Conservation (phyloP, 2,329 filamentous ascomycete species). For the Colletotrichum ledebouriae region DNA sequence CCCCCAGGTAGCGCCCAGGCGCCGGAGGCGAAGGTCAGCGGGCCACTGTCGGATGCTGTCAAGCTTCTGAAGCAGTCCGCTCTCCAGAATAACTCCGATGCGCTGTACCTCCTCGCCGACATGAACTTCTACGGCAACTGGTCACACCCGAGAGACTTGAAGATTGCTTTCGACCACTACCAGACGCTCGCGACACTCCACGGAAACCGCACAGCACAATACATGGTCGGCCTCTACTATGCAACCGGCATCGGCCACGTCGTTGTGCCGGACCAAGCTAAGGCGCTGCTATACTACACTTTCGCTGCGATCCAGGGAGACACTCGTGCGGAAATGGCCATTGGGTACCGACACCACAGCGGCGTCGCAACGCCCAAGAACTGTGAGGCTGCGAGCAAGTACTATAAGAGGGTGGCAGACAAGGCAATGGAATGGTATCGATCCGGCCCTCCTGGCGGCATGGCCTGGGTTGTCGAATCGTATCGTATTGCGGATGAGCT, state of each 20-base stretch:
- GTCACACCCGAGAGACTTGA: conserved; percentile 85
- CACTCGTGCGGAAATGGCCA: conserved; percentile 90
- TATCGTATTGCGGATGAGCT: conserved; percentile 91
- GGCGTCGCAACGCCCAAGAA: conserved; percentile 89
- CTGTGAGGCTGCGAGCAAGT: conserved; percentile 86
- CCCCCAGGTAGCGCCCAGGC: conserved; percentile 53
- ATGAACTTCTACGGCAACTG: conserved; percentile 98
- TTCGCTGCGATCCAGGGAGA: conserved; percentile 90
- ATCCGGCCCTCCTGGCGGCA: conserved; percentile 90
- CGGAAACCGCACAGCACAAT: conserved; percentile 92
- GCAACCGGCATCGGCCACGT: conserved; percentile 89
- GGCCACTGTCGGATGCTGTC: conserved; percentile 64
- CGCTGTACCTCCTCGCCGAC: conserved; percentile 89
- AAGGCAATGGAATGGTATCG: conserved; percentile 91
- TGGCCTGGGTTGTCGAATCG: conserved; percentile 80
- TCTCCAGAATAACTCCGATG: conserved; percentile 78
- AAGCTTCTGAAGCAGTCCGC: conserved; percentile 66
- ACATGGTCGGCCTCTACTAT: conserved; percentile 97
- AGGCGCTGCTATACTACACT: conserved; percentile 92
- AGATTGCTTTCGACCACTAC: conserved; percentile 85
- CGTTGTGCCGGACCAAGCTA: conserved; percentile 88
- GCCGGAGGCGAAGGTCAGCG: conserved; percentile 53
- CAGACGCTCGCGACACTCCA: conserved; percentile 79
- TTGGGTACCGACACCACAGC: conserved; percentile 86
- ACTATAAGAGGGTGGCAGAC: conserved; percentile 94